Conservation (phyloP, 2,329 filamentous ascomycete species). For the Cladosporium velox region DNA sequence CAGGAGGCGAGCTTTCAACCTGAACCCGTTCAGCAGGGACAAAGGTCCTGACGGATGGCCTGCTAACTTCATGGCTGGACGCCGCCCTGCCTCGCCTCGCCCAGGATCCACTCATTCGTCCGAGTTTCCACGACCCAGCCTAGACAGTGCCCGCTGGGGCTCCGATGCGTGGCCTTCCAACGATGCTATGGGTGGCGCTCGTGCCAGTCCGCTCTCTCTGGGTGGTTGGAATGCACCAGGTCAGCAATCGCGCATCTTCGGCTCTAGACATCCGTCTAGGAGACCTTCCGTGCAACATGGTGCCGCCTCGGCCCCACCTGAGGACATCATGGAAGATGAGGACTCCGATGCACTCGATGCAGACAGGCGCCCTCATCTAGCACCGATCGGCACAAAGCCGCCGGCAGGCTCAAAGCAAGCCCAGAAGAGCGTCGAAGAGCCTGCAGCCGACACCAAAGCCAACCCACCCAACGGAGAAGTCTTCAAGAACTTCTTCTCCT, state of each 20-base stretch:
- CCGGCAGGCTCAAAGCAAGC: constrained; percentile 42
- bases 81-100: constrained; percentile 55
- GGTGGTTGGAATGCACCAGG: constrained; percentile 41
- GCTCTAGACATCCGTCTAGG: constrained; percentile 73
- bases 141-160: constrained; percentile 64
- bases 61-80: constrained; percentile 27
- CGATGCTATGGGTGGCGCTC: constrained; percentile 35
- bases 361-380: constrained; percentile 56
- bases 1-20: constrained; percentile 51
- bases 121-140: constrained; percentile 74
- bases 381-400: constrained; percentile 70
- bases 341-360: constrained; percentile 45
- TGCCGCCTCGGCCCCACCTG: constrained; percentile 66
- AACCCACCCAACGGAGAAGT: constrained; percentile 81
- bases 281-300: constrained; percentile 78
- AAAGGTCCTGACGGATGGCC: constrained; percentile 48
- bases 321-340: constrained; percentile 56
- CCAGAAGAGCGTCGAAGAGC: constrained; percentile 43
- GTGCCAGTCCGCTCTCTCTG: constrained; percentile 43
- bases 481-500: constrained; percentile 71
- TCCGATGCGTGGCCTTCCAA: constrained; percentile 35
- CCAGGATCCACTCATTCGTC: constrained; percentile 54
- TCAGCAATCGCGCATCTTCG: constrained; percentile 34
- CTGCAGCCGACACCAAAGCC: constrained; percentile 53
- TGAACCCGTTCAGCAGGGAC: constrained; percentile 46